Conservation (phyloP, 495 filamentous ascomycete species). For the Glonium stellatum region DNA sequence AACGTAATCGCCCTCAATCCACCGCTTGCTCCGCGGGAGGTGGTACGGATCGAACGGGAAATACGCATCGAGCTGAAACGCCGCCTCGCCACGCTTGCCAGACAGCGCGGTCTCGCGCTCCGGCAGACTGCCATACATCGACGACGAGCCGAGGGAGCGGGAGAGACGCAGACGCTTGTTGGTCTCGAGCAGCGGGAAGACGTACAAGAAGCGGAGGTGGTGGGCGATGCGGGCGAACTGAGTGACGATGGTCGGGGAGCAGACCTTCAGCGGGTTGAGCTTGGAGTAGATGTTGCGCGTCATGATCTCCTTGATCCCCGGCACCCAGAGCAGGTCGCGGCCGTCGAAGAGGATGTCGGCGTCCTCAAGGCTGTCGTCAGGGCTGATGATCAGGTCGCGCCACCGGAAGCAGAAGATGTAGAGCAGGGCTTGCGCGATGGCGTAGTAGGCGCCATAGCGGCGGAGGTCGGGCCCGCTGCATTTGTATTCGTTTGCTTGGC, state of each 20-base stretch:
- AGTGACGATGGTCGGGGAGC: conserved; percentile 82
- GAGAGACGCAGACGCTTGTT: conserved; percentile 79
- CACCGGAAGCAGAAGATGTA: conserved; percentile 99
- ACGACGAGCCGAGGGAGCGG: conserved; percentile 35
- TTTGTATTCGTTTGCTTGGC: conserved; percentile 51
- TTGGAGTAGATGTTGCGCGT: conserved; percentile 69
- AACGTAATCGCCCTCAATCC: conserved; percentile 80
- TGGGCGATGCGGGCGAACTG: conserved; percentile 83
- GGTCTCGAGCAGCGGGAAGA: conserved; percentile 77
- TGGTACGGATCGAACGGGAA: conserved; percentile 97
- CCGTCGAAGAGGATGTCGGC: conserved; percentile 48
- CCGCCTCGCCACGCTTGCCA: conserved; percentile 54
- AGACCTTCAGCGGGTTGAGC: conserved; percentile 93
- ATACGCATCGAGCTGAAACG: conserved; percentile 77
- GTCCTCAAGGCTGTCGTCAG: conserved; percentile 44
- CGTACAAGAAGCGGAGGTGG: conserved; percentile 78
- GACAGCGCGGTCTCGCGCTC: conserved; percentile 60
- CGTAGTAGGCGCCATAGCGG: conserved; percentile 79
- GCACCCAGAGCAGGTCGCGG: conserved; percentile 65
- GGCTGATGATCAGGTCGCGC: conserved; percentile 68
- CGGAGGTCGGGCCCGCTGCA: conserved; percentile 80
- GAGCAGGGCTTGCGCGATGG: conserved; percentile 73
- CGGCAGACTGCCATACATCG: conserved; percentile 38
- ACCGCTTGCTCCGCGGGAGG: conserved; percentile 72
- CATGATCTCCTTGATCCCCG: conserved; percentile 63